These are phyloP conservation scores for Boletellus sp. DNA, from an alignment of 1,284 basidiomycete species.

Conservation along the genomic window DNA sequence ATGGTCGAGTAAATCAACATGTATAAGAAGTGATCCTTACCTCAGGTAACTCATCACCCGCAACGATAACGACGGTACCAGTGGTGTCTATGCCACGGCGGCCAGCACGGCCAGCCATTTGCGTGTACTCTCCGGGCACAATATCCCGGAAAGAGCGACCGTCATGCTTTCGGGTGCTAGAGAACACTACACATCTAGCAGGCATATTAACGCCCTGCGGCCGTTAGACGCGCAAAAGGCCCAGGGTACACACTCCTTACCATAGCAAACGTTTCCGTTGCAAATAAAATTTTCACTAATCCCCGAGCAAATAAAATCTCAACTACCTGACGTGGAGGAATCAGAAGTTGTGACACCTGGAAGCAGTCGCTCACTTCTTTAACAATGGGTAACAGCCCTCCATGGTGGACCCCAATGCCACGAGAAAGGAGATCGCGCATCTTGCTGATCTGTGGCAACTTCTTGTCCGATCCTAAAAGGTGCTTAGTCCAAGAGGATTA, in stretches of 20 bases:
- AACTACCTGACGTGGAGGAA: conserved; percentile 62
- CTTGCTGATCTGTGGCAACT: conserved; percentile 90
- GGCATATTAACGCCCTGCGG: conserved; percentile 97
- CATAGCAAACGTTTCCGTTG: conserved; percentile 99
- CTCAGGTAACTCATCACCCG: conserved; percentile 83
- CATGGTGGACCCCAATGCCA: conserved; percentile 97
- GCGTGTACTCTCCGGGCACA: conserved; percentile 90
- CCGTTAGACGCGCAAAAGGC: conserved; percentile 4
- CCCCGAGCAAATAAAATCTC: conserved; percentile 96
- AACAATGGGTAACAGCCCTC: conserved; percentile 92
- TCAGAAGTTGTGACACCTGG: background rate
- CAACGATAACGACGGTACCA: conserved; percentile 92
- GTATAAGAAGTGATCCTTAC: conserved; percentile 42
- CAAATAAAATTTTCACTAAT: conserved; percentile 95
- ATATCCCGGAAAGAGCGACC: conserved; percentile 90
- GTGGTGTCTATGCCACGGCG: conserved; percentile 93
- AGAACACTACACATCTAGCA: conserved; percentile 95
- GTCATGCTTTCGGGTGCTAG: conserved; percentile 93
- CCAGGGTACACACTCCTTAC: conserved; percentile 42
- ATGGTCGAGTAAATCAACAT: conserved; percentile 4
- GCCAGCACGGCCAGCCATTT: conserved; percentile 98
- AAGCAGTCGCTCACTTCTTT: conserved; percentile 68
- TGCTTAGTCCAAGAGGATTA: conserved; percentile 7
- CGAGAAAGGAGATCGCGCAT: conserved; percentile 90
- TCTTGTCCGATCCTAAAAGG: conserved; percentile 77